Percentiles rank a stretch among this genome's conserved stretches.
Evolutionary conservation across 2,329 filamentous ascomycete genomes (phyloP).

Genomic region (Fusarium dlaminii): DNA sequence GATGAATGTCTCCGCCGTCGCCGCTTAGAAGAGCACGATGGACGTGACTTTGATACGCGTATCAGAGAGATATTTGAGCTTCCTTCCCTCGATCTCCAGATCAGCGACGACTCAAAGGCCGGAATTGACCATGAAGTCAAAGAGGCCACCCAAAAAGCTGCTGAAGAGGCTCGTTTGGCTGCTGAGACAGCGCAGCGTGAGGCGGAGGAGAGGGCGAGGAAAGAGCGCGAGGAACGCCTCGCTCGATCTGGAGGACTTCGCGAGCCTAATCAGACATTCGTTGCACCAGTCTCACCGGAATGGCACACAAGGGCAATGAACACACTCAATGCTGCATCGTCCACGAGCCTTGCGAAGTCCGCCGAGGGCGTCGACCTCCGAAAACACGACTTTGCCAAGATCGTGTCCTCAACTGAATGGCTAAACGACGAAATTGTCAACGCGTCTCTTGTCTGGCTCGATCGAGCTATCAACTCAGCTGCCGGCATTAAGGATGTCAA

Average conservation of each 20-base stretch:
- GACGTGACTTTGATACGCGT: conserved; percentile 22
- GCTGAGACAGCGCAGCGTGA: conserved; percentile 39
- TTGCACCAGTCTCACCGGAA: conserved; percentile 41
- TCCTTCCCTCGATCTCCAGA: conserved; percentile 41
- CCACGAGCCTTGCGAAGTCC: conserved; percentile 55
- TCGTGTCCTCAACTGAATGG: conserved; percentile 69
- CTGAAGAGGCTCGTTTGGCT: conserved; percentile 41
- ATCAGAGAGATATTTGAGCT: conserved; percentile 42
- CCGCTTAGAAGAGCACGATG: conserved; percentile 9
- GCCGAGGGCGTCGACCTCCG: conserved; percentile 60
- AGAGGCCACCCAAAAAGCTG: conserved; percentile 35
- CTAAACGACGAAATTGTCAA: conserved; percentile 83
- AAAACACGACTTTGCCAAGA: conserved; percentile 69
- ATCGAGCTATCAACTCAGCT: conserved; percentile 65
- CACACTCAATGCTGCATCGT: conserved; percentile 48
- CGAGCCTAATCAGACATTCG: conserved; percentile 40
- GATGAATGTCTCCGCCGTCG: conserved; percentile 1
- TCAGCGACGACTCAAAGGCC: conserved; percentile 44
- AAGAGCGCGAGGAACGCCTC: conserved; percentile 43
- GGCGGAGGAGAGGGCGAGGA: conserved; percentile 37
- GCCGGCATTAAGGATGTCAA: conserved; percentile 61
- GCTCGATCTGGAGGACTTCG: conserved; percentile 46
- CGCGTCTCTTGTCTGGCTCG: conserved; percentile 69
- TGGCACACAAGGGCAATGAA: conserved; percentile 42
- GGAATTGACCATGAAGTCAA: conserved; percentile 40